Base-by-base conservation (phyloP, 331 rosid species). In the Malus hybrid region DNA sequence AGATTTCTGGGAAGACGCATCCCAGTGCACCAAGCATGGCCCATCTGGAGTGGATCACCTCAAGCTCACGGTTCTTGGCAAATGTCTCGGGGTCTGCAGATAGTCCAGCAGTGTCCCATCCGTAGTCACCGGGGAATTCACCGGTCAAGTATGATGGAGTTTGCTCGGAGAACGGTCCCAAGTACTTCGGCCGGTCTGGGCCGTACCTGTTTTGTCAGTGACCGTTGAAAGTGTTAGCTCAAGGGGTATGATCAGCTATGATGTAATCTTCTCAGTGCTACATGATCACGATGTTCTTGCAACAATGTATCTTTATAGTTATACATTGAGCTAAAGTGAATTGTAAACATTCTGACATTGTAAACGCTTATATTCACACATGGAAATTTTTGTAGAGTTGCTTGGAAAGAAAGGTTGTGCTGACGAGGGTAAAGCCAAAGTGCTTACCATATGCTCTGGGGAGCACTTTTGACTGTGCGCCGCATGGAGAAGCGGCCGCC, bases 41-140 rank as follows among this genome's bases (percentile, higher is more conserved):
- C 96, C 96, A 92, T 79, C 92, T 73, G 83, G 85, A 19, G 93
- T 90, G 97, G 79, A 92, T 92, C 63, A 92, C 96, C 83, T 90
- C 97, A 1, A 92, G 93, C 88, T 90, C 96, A 29, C 98, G 93
- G 92, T 90, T 93, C 80, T 79, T 84, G 12, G 97, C 96, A 6
- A 91, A 93, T 20, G 98, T 93, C 82, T 93, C 96, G 0, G 98
- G 98, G 80, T 93, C 98, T 10, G 98, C 98, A 7, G 98, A 93
- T 42, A 93, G 72, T 6, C 98, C 98, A 13, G 98, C 97, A 14
- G 98, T 93, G 82, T 93, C 97, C 96, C 98, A 93, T 65, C 98
- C 98, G 27, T 93, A 93, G 87, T 93, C 98, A 42, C 96, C 96
- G 0, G 97, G 92, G 69, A 93, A 93, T 70, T 93, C 98, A 54